Evolutionary conservation across 495 filamentous ascomycete species (phyloP).

Genomic region (Hypoxylon perforatum): DNA sequence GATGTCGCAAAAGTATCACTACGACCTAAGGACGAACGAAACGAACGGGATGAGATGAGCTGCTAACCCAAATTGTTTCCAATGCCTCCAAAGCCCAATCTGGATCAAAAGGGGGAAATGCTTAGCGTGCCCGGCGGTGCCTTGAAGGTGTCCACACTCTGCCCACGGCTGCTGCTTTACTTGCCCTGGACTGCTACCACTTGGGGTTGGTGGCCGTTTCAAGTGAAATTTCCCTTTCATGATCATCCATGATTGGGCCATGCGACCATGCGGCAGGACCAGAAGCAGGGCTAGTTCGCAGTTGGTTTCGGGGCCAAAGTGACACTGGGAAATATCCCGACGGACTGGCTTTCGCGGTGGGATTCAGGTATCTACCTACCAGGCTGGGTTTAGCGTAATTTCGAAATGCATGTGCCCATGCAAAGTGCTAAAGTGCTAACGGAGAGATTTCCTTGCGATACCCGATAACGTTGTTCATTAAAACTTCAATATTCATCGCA

Average conservation of each 20-base stretch:
- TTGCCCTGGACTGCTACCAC: constrained; percentile 3
- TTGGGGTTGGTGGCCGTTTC: constrained; percentile 32
- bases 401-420: constrained; percentile 7
- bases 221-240: constrained; percentile 39
- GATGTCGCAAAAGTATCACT: constrained; percentile 17
- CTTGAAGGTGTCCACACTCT: constrained; percentile 6
- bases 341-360: constrained; percentile 23
- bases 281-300: constrained; percentile 35
- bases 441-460: neutral
- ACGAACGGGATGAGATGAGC: constrained; percentile 16
- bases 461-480: neutral
- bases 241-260: constrained; percentile 37
- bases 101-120: constrained; percentile 22
- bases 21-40: constrained; percentile 1
- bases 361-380: constrained; percentile 9
- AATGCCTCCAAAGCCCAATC: constrained; percentile 9
- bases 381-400: constrained; percentile 2
- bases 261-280: neutral
- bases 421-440: neutral
- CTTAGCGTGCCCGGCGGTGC: neutral
- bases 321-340: constrained; percentile 42
- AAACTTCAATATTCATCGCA: neutral
- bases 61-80: constrained; percentile 36
- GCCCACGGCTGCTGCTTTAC: constrained; percentile 10
- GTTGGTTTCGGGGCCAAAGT: constrained; percentile 28